phyloP scores from a whole-genome alignment of 1,284 basidiomycete species.

The Pseudozyma pruni region DNA sequence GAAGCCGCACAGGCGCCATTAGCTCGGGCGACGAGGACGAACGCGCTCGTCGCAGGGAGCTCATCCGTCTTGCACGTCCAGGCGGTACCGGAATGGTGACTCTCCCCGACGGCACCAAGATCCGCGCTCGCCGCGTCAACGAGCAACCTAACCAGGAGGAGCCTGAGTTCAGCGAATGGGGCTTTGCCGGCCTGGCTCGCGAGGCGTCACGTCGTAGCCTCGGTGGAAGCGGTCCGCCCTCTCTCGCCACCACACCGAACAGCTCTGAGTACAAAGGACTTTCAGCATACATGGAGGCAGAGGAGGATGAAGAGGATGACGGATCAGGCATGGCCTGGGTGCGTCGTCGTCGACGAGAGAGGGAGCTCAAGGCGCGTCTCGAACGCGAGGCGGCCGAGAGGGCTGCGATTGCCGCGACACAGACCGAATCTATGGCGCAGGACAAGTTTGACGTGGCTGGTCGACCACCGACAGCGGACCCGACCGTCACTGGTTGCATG shows the following conservation, averaged over 20 bases:
- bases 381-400: conserved; percentile 30
- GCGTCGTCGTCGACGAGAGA: conserved; percentile 36
- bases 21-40: conserved; percentile 55
- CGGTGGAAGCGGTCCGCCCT: conserved; percentile 37
- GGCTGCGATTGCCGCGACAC: conserved; percentile 8
- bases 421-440: background rate
- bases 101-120: conserved; percentile 63
- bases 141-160: conserved; percentile 49
- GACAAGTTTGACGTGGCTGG: background rate
- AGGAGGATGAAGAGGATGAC: conserved; percentile 46
- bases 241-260: conserved; percentile 45
- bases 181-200: conserved; percentile 62
- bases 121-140: conserved; percentile 60
- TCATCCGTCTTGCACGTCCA: conserved; percentile 59
- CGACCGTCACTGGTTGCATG: background rate
- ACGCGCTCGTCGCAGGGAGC: conserved; percentile 52
- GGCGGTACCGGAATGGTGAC: conserved; percentile 67
- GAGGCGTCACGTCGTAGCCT: conserved; percentile 44
- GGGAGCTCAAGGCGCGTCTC: conserved; percentile 32
- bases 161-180: conserved; percentile 58
- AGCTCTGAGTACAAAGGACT: conserved; percentile 33
- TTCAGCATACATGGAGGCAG: conserved; percentile 25
- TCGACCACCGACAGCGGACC: background rate
- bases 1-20: conserved; percentile 41
- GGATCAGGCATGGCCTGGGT: conserved; percentile 49